A percentile compares a stretch with the other conserved stretches of the same genome.
Conservation (phyloP, 176 grass and related monocot species). For the Olyra latifolia region DNA sequence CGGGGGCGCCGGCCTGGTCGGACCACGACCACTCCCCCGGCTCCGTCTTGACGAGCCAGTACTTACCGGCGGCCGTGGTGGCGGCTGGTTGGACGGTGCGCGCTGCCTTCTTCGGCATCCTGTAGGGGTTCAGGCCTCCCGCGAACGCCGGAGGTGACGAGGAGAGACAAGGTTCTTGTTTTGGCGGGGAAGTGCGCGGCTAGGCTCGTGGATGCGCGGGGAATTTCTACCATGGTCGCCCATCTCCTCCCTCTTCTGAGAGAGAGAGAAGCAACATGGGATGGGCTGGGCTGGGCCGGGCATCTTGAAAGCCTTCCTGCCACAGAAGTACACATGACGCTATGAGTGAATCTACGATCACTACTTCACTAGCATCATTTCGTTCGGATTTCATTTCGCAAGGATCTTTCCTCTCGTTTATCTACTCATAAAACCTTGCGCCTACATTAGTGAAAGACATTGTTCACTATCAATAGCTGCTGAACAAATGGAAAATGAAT, state of each 20-base stretch:
- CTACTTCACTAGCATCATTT: too few species aligned
- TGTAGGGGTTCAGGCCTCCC: slow-evolving; percentile 1
- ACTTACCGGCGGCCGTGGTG: background rate
- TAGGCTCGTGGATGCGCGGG: slow-evolving; percentile 20
- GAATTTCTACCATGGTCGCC: background rate
- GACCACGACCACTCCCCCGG: slow-evolving; percentile 91
- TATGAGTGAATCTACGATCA: too few species aligned
- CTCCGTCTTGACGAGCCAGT: slow-evolving; percentile 89
- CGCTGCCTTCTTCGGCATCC: slow-evolving; percentile 43
- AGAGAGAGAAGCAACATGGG: background rate
- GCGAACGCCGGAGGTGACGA: slow-evolving; percentile 20
- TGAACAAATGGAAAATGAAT: too few species aligned
- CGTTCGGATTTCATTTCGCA: too few species aligned
- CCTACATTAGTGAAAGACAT: too few species aligned
- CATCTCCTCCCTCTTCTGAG: background rate
- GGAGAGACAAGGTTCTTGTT: background rate
- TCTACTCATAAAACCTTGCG: too few species aligned
- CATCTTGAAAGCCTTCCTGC: background rate
- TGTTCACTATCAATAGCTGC: too few species aligned
- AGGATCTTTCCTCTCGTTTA: too few species aligned
- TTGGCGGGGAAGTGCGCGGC: slow-evolving; percentile 39
- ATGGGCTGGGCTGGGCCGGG: background rate
- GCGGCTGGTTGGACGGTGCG: background rate
- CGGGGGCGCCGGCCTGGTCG: slow-evolving; percentile 54
- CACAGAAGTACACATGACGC: too few species aligned